These are phyloP conservation scores for Diversispora epigaea DNA, from an alignment of 192 early-diverging fungal genomes.

Conservation along the genomic window DNA sequence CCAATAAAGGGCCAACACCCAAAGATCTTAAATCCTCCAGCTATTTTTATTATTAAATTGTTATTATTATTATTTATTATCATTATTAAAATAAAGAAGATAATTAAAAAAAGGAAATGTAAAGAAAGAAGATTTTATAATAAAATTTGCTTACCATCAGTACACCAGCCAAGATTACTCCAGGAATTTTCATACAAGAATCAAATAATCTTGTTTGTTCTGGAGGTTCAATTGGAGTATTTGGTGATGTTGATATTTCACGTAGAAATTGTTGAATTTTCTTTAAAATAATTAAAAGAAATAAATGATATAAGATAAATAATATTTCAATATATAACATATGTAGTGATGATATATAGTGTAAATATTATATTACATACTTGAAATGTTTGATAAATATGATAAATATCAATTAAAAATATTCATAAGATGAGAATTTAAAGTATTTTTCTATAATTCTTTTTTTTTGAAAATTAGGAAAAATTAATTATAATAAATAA, in stretches of 20 bases:
- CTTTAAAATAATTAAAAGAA: constrained; percentile 39
- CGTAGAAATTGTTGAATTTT: constrained; percentile 65
- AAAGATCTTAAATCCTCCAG: constrained; percentile 60
- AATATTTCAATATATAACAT: background rate
- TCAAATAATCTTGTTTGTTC: constrained; percentile 87
- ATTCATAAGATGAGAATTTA: too few relatives aligned
- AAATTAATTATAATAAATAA: too few relatives aligned
- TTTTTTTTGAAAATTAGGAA: too few relatives aligned
- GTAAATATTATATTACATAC: background rate
- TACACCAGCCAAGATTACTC: constrained; percentile 90
- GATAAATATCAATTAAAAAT: background rate
- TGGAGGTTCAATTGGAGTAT: constrained; percentile 87
- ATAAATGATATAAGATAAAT: constrained; percentile 26
- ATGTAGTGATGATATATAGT: background rate
- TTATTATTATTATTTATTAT: constrained; percentile 64
- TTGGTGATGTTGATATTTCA: constrained; percentile 67
- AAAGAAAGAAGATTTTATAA: too few relatives aligned
- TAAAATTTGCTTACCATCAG: constrained; percentile 65
- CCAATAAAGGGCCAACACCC: constrained; percentile 82
- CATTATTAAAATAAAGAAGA: background rate
- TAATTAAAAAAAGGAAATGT: too few relatives aligned
- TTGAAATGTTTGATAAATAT: constrained; percentile 9
- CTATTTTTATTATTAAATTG: constrained; percentile 82
- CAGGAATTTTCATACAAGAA: constrained; percentile 73
- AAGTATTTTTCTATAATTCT: too few relatives aligned